Conservation (phyloP, 2,329 filamentous ascomycete genomes). For the Calycina marina region DNA sequence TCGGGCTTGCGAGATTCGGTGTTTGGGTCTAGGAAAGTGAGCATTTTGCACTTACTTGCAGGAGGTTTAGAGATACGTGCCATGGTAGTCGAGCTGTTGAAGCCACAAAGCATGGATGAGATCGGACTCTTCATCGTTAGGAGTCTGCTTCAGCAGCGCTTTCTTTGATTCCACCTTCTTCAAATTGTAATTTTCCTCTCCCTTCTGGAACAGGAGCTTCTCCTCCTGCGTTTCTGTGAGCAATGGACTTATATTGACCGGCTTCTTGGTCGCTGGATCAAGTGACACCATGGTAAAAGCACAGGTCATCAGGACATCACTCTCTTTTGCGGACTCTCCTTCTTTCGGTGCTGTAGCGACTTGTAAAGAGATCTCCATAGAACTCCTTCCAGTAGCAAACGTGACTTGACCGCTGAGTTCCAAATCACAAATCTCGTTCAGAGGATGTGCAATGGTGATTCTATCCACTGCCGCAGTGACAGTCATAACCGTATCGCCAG, state of each 20-base stretch:
- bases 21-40: slow-evolving; percentile 31
- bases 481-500: slow-evolving; percentile 38
- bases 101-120: slow-evolving; percentile 59
- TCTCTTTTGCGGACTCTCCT: slow-evolving; percentile 35
- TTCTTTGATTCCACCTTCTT: slow-evolving; percentile 46
- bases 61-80: slow-evolving; percentile 1
- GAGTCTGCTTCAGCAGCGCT: slow-evolving; percentile 47
- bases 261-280: slow-evolving; percentile 51
- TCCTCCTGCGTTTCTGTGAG: slow-evolving; percentile 47
- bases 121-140: slow-evolving; percentile 54
- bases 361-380: slow-evolving; percentile 56
- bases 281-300: slow-evolving; percentile 66
- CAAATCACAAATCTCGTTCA: slow-evolving; percentile 55
- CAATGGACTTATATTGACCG: slow-evolving; percentile 45
- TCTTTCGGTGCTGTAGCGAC: slow-evolving; percentile 46
- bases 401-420: slow-evolving; percentile 39
- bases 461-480: slow-evolving; percentile 27
- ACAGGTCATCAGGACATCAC: slow-evolving; percentile 55
- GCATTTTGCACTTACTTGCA: background rate
- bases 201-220: slow-evolving; percentile 42
- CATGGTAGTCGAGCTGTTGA: slow-evolving; percentile 44
- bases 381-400: slow-evolving; percentile 51
- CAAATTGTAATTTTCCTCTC: slow-evolving; percentile 49
- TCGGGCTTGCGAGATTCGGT: slow-evolving; percentile 36
- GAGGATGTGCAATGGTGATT: slow-evolving; percentile 39